These are phyloP conservation scores for Lactifluus echinatus DNA, from an alignment of 768 basidiomycete genomes.

Conservation along the genomic window DNA sequence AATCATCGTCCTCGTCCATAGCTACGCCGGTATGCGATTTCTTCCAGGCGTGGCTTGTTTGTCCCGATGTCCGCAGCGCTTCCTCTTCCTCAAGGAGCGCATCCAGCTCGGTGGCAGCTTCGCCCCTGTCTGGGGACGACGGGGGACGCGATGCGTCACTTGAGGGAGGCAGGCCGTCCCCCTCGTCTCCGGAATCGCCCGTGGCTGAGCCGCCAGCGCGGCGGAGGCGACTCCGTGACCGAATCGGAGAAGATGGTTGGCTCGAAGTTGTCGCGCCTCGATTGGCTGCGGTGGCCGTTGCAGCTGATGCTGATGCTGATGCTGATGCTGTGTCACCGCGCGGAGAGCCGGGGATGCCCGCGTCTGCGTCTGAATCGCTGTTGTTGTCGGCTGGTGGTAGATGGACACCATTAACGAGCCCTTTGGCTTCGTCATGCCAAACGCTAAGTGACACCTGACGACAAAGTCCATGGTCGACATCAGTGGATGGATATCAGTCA, in stretches of 20 bases:
- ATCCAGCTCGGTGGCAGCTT: constrained; percentile 13
- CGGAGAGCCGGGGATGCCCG: constrained; percentile 39
- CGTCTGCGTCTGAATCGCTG: constrained; percentile 39
- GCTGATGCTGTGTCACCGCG: constrained; percentile 33
- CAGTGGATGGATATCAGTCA: not conserved
- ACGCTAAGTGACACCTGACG: constrained; percentile 58
- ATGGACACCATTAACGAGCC: constrained; percentile 29
- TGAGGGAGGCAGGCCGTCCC: not conserved
- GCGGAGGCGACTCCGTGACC: not conserved
- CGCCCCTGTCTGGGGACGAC: constrained; percentile 8
- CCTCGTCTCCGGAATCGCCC: constrained; percentile 11
- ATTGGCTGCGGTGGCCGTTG: constrained; percentile 23
- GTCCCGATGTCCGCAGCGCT: constrained; percentile 2
- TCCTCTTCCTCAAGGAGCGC: constrained; percentile 20
- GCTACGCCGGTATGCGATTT: constrained; percentile 5
- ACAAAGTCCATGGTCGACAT: not conserved
- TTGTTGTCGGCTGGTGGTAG: constrained; percentile 27
- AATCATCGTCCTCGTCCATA: constrained; percentile 32
- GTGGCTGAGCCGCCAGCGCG: not conserved
- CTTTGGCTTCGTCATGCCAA: constrained; percentile 65
- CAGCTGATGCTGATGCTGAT: too few species aligned
- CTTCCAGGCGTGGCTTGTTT: constrained; percentile 2
- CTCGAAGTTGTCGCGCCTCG: constrained; percentile 1
- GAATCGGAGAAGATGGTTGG: constrained; percentile 7
- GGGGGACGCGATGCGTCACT: constrained; percentile 16